Conservation (phyloP, 2,329 filamentous ascomycete genomes). For the Calonectria crousiana region DNA sequence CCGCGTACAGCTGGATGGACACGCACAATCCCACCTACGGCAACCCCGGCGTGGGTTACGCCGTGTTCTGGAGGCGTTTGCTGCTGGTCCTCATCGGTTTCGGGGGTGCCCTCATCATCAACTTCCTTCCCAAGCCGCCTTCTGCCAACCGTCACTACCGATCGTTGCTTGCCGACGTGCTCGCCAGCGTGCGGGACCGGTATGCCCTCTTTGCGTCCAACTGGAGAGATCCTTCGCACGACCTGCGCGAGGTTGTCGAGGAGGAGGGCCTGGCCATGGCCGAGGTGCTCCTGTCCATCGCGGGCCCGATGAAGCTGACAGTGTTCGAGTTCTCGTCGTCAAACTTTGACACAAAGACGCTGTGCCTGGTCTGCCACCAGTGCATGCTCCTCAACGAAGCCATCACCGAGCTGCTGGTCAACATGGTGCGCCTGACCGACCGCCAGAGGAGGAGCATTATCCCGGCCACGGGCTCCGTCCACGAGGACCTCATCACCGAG, state of each 20-base stretch:
- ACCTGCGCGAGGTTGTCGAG: constrained; percentile 19
- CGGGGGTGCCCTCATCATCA: constrained; percentile 16
- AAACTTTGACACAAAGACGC: constrained; percentile 21
- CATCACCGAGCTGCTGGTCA: constrained; percentile 20
- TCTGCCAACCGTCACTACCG: constrained; percentile 28
- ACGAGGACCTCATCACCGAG: constrained; percentile 19
- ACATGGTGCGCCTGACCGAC: background rate
- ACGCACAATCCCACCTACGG: constrained; percentile 35
- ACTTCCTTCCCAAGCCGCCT: constrained; percentile 24
- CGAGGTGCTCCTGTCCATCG: constrained; percentile 17
- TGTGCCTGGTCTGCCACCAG: constrained; percentile 12
- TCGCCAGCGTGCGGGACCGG: constrained; percentile 20
- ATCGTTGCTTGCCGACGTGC: constrained; percentile 18
- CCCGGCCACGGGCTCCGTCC: background rate
- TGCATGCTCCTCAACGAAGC: constrained; percentile 24
- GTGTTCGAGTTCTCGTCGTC: constrained; percentile 25
- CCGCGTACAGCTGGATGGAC: constrained; percentile 36
- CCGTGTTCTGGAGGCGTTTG: constrained; percentile 27
- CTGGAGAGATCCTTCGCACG: constrained; percentile 15
- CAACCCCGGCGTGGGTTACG: constrained; percentile 26
- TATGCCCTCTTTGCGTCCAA: constrained; percentile 26
- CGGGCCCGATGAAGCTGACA: constrained; percentile 23
- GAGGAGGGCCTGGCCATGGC: constrained; percentile 14
- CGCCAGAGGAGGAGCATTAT: constrained; percentile 7
- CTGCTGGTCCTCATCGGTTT: constrained; percentile 26